phyloP scores from a whole-genome alignment of 2,329 filamentous ascomycete genomes.

The Aureobasidium sp. region DNA sequence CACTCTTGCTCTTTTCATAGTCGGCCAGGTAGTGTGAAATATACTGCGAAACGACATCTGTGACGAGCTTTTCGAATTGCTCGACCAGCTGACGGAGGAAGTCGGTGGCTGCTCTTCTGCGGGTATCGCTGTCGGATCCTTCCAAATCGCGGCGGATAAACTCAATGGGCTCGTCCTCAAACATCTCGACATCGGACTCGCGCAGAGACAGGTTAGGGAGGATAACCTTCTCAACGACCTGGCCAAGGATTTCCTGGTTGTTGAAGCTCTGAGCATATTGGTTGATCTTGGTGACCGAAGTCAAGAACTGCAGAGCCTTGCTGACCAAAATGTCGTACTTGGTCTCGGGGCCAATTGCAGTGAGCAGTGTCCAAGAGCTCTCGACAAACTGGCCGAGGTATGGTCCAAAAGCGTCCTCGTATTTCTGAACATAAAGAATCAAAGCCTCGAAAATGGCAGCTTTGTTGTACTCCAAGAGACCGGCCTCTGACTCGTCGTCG shows the following conservation, averaged over 20 bases:
- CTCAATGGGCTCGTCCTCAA: slow-evolving; percentile 98
- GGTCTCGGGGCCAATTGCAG: slow-evolving; percentile 74
- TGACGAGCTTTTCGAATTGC: slow-evolving; percentile 79
- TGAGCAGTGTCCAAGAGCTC: slow-evolving; percentile 85
- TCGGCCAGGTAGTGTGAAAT: slow-evolving; percentile 74
- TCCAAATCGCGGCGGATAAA: slow-evolving; percentile 94
- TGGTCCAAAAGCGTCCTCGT: slow-evolving; percentile 82
- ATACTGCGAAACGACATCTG: slow-evolving; percentile 78
- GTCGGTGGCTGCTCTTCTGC: slow-evolving; percentile 85
- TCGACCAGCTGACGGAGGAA: slow-evolving; percentile 85
- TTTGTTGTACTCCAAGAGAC: slow-evolving; percentile 77
- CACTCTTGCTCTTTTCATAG: slow-evolving; percentile 58
- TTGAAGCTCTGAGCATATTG: slow-evolving; percentile 82
- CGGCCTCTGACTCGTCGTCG: slow-evolving; percentile 83
- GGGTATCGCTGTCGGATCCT: slow-evolving; percentile 90
- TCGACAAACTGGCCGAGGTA: slow-evolving; percentile 79
- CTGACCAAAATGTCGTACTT: slow-evolving; percentile 94
- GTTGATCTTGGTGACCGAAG: slow-evolving; percentile 71
- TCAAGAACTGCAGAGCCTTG: slow-evolving; percentile 90
- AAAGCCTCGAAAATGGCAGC: slow-evolving; percentile 89
- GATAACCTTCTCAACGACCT: slow-evolving; percentile 93
- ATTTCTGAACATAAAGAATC: slow-evolving; percentile 88
- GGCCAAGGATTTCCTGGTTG: slow-evolving; percentile 66
- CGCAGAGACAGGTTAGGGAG: slow-evolving; percentile 85
- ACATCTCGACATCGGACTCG: slow-evolving; percentile 90